Evolutionary conservation across 176 grass and related monocot genomes (phyloP).

Genomic region (Typha latifolia): DNA sequence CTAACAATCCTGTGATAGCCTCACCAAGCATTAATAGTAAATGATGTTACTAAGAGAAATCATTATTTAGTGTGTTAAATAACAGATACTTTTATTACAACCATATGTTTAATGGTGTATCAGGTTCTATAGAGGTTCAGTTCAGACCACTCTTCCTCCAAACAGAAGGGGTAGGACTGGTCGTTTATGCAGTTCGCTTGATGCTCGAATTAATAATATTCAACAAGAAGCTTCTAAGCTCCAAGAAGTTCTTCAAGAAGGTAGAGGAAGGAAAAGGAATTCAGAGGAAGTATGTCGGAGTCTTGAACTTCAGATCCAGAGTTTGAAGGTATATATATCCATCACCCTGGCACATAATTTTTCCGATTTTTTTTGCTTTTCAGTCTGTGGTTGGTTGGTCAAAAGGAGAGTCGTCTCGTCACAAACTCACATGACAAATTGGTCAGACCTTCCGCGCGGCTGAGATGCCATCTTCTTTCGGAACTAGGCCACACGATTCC

Average conservation of each 20-base stretch:
- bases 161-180: conserved; percentile 29
- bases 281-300: conserved; percentile 18
- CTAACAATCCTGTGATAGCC: too few species aligned
- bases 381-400: too few species aligned
- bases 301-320: conserved; percentile 23
- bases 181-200: conserved; percentile 62
- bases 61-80: neutral
- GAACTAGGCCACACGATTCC: neutral
- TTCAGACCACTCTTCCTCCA: conserved; percentile 66
- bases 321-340: conserved; percentile 54
- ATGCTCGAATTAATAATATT: conserved; percentile 46
- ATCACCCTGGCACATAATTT: neutral
- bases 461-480: too few species aligned
- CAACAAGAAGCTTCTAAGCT: conserved; percentile 37
- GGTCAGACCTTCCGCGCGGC: too few species aligned
- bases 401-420: too few species aligned
- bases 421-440: too few species aligned
- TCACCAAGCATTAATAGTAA: neutral
- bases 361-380: neutral
- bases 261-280: conserved; percentile 14
- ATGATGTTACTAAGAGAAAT: neutral
- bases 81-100: neutral
- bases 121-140: conserved; percentile 63
- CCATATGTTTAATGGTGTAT: conserved; percentile 19
- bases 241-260: conserved; percentile 31